Evolutionary conservation across 2,329 filamentous ascomycete genomes (phyloP).

Genomic region (Penicillium vulpinum): DNA sequence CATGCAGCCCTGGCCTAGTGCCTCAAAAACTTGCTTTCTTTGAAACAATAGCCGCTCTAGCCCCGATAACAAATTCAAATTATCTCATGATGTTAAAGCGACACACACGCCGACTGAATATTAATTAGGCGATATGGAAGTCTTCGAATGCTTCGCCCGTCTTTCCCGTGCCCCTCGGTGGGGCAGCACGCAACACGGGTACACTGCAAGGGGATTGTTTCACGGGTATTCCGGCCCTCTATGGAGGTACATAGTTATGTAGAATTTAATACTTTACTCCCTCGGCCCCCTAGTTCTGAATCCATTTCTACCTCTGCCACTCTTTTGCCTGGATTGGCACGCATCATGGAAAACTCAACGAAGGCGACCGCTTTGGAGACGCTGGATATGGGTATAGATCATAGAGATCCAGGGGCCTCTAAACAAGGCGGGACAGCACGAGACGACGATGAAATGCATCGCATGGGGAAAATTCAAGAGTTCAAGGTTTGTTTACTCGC

Average conservation of each 20-base stretch:
- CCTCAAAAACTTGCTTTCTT: neutral
- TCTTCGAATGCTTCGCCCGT: neutral
- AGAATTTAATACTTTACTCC: neutral
- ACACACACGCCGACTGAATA: neutral
- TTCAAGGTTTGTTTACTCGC: conserved; percentile 18
- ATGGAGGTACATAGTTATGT: no score
- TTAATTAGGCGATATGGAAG: no score
- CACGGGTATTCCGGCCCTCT: neutral
- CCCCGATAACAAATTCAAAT: neutral
- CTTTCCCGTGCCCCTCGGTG: neutral
- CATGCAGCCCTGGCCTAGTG: neutral
- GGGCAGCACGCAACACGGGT: neutral
- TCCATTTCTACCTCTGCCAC: neutral
- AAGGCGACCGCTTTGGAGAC: conserved; percentile 4
- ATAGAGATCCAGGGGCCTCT: neutral
- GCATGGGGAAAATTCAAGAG: conserved; percentile 33
- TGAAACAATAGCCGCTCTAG: neutral
- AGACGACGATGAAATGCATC: conserved; percentile 31
- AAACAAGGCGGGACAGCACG: conserved; percentile 11
- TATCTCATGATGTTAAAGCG: neutral
- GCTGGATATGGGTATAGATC: conserved; percentile 11
- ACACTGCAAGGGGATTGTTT: neutral
- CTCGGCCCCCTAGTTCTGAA: neutral
- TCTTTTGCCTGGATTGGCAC: neutral
- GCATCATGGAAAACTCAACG: neutral